Conservation (phyloP, 2,329 filamentous ascomycete genomes). For the Aspergillus persii region DNA sequence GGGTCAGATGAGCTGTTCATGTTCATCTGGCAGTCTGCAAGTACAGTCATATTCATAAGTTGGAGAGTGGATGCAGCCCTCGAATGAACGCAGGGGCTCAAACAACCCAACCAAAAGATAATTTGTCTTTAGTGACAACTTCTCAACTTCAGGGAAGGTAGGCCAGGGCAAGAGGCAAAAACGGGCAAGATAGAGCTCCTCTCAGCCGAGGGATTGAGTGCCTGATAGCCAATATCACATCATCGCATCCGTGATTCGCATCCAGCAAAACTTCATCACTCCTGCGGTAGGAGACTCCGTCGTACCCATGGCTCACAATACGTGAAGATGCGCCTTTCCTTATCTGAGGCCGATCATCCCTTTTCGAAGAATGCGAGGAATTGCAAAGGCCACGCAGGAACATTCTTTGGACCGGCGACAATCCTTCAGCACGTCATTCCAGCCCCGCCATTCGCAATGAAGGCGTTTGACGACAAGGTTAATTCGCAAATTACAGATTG, state of each 20-base stretch:
- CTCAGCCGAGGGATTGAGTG: neutral
- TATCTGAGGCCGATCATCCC: neutral
- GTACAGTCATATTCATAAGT: neutral
- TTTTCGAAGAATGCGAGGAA: neutral
- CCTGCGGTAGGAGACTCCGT: neutral
- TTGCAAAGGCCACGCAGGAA: neutral
- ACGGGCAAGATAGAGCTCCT: no score
- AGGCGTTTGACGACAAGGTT: neutral
- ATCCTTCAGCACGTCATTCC: constrained; percentile 29
- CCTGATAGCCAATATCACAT: neutral
- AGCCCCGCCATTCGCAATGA: constrained; percentile 34
- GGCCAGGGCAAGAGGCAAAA: no score
- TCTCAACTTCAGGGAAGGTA: neutral
- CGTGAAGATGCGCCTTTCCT: neutral
- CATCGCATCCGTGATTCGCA: neutral
- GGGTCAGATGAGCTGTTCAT: neutral
- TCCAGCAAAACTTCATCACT: neutral
- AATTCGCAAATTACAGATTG: neutral
- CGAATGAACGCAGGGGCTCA: neutral
- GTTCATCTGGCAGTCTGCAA: neutral
- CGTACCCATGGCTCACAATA: neutral
- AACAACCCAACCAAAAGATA: neutral
- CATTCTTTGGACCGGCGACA: neutral
- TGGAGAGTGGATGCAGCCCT: neutral
- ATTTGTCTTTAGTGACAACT: no score